Percentiles rank a stretch among this genome's conserved stretches.
Conservation (phyloP, 352 stramenopile genomes). For the Phytopythium montanum region DNA sequence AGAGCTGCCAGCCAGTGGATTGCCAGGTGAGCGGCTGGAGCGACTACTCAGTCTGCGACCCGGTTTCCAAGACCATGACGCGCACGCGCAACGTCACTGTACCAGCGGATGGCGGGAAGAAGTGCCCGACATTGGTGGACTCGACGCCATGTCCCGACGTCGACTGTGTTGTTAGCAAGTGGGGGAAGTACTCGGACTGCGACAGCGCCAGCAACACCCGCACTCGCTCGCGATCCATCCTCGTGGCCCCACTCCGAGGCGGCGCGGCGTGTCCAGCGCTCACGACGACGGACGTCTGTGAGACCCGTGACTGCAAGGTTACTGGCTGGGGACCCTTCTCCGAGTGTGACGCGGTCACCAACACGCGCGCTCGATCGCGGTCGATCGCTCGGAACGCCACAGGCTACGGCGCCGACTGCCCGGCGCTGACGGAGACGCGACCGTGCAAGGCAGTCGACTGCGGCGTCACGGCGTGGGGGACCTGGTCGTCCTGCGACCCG, state of each 20-base stretch:
- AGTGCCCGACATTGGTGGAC: slow-evolving; percentile 32
- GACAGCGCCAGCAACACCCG: slow-evolving; percentile 25
- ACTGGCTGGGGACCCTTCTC: slow-evolving; percentile 49
- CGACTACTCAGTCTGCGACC: slow-evolving; percentile 36
- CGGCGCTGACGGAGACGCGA: slow-evolving; percentile 30
- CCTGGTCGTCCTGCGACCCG: slow-evolving; percentile 40
- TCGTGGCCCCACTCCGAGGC: slow-evolving; percentile 28
- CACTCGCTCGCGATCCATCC: slow-evolving; percentile 28
- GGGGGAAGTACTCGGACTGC: slow-evolving; percentile 34
- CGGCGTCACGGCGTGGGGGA: slow-evolving; percentile 40
- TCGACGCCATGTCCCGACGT: slow-evolving; percentile 29
- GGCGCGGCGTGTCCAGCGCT: slow-evolving; percentile 40
- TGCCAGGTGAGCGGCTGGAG: slow-evolving; percentile 46
- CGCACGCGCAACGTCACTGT: slow-evolving; percentile 27
- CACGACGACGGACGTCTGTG: slow-evolving; percentile 27
- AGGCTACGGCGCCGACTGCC: slow-evolving; percentile 41
- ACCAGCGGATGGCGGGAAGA: slow-evolving; percentile 30
- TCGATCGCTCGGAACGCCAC: slow-evolving; percentile 18
- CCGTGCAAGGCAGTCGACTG: slow-evolving; percentile 50
- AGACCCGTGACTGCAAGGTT: slow-evolving; percentile 41
- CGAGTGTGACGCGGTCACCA: slow-evolving; percentile 24
- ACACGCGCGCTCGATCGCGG: slow-evolving; percentile 39
- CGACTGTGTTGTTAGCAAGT: slow-evolving; percentile 50
- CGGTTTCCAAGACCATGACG: slow-evolving; percentile 24
- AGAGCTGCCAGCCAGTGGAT: slow-evolving; percentile 37